phyloP scores from a whole-genome alignment of 148 eudicot species.

The Rhododendron williamsianum region DNA sequence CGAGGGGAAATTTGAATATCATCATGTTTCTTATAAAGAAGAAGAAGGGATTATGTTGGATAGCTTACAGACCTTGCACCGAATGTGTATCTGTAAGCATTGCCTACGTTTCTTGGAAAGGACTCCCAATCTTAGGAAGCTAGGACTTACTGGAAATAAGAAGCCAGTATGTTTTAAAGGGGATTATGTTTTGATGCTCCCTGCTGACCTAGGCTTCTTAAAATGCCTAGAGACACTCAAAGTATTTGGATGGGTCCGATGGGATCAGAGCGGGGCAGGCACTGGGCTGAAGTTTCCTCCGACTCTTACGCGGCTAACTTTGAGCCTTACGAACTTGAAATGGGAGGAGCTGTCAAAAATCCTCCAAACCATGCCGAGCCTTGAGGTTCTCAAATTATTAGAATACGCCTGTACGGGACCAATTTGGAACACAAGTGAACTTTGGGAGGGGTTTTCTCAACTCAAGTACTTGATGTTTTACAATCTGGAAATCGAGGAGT shows the following conservation, averaged over 20 bases:
- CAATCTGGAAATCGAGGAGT: not conserved
- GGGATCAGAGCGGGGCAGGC: too few species aligned
- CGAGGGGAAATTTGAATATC: not conserved
- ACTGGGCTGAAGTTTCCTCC: not conserved
- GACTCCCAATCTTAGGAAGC: not conserved
- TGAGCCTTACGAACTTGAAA: fast-evolving
- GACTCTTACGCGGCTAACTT: not conserved
- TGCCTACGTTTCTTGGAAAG: not conserved
- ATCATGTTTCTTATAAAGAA: not conserved
- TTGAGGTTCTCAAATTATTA: not conserved
- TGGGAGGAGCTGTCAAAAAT: not conserved
- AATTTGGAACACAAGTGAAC: not conserved
- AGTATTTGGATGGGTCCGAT: too few species aligned
- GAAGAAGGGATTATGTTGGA: not conserved
- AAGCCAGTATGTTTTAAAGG: too few species aligned
- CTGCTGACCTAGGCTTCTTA: not conserved
- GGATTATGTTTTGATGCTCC: not conserved
- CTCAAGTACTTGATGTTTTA: not conserved
- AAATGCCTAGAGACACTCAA: not conserved
- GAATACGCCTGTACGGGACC: fast-evolving
- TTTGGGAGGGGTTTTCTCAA: not conserved
- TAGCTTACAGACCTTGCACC: not conserved
- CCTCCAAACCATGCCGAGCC: not conserved
- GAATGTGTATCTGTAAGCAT: not conserved
- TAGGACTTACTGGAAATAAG: too few species aligned